Evolutionary conservation across 208 protist genomes (phyloP), one percentile per base, ranked within the genome.

Genomic region (Leishmania aethiopica): DNA sequence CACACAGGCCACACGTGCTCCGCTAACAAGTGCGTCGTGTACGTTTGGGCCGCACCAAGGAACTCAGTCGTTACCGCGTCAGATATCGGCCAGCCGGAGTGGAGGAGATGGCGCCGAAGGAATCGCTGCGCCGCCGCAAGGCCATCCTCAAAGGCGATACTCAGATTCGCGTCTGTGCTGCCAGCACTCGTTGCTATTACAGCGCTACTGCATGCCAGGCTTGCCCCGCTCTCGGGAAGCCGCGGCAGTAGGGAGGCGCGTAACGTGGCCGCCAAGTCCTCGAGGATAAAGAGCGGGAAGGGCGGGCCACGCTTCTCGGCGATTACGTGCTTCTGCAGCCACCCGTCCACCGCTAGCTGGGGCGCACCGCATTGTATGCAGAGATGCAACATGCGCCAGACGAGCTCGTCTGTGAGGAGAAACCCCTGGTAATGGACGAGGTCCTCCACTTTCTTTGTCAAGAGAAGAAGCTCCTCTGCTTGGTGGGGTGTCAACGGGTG

Each of bases 401-500:
- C 82, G 7, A 95, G 81, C 74, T 92, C 91, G 74, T 96, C 89
- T 3, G 83, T 86, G 45, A 96, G 79, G 35, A 91, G 81, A 78
- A 96, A 90, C 62, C 93, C 91, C 69, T 95, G 90, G 32, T 75
- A 75, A 17, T 84, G 77, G n/a, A 90, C 83, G 45, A 96, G 71
- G 32, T 78, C 79, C 51, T 82, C 73, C 37, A 92, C 67, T 53
- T 90, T 95, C 80, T 82, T 83, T 53, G 91, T 89, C 53, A 90
- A 80, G 10, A 83, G 55, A 8, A 90, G 80, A 64, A 94, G 82
- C 71, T 94, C 90, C 72, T 94, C 89, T 0, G 86, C 83, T 64
- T 90, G 82, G 28, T 86, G 80, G 6, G 86, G 45, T 19, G 90
- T 87, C 51, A 94, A 86, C 11, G 82, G 82, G 15, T 67, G 60